Evolutionary conservation across 2,329 filamentous ascomycete species (phyloP).

Genomic region (Juglanconis sp.): DNA sequence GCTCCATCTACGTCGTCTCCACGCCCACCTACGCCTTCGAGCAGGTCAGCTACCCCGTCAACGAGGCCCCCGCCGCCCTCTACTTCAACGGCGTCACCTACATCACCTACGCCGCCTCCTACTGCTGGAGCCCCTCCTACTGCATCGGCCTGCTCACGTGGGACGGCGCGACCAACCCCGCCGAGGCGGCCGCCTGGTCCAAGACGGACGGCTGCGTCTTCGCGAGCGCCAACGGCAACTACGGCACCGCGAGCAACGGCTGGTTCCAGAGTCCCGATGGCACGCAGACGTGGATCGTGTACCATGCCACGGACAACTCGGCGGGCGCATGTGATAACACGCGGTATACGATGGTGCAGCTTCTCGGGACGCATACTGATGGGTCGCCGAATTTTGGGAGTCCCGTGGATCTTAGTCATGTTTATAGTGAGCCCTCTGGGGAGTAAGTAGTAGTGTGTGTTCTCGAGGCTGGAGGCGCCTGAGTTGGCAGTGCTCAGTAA

Average conservation of each 20-base stretch:
- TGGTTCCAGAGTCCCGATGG: slow-evolving; percentile 57
- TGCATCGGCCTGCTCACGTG: slow-evolving; percentile 52
- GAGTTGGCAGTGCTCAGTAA: no score
- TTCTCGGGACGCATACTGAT: slow-evolving; percentile 40
- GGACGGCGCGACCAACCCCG: slow-evolving; percentile 47
- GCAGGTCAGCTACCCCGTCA: slow-evolving; percentile 45
- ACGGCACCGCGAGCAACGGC: slow-evolving; percentile 55
- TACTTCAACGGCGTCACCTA: slow-evolving; percentile 52
- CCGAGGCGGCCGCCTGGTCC: slow-evolving; percentile 41
- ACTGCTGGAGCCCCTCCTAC: slow-evolving; percentile 55
- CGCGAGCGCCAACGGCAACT: slow-evolving; percentile 52
- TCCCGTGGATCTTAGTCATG: slow-evolving; percentile 9
- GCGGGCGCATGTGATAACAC: slow-evolving; percentile 47
- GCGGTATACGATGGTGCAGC: not conserved
- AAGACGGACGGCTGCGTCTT: slow-evolving; percentile 51
- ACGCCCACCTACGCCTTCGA: slow-evolving; percentile 51
- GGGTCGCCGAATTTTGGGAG: slow-evolving; percentile 51
- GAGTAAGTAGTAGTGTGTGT: not conserved
- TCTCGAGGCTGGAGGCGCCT: no score
- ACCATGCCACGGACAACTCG: slow-evolving; percentile 49
- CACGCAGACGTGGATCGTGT: slow-evolving; percentile 52
- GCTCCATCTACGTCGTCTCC: slow-evolving; percentile 46
- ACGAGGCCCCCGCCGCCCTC: slow-evolving; percentile 52
- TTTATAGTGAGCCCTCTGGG: not conserved
- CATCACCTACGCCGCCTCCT: slow-evolving; percentile 52